phyloP scores from a whole-genome alignment of 2,329 filamentous ascomycete species.

The Penicillium sp. region DNA sequence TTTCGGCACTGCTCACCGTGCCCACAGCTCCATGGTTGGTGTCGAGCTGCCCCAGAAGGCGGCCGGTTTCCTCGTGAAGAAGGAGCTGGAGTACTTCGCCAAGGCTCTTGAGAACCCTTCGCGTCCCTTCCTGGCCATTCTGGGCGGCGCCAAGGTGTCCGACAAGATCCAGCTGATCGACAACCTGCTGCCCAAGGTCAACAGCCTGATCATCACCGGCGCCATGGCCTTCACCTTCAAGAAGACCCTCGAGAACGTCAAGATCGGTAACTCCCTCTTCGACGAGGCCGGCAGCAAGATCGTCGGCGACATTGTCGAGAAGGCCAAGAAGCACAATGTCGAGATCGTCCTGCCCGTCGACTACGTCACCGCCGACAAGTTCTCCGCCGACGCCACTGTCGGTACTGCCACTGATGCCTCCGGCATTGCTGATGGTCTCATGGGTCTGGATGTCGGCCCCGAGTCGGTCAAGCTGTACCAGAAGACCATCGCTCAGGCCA shows the following conservation, averaged over 20 bases:
- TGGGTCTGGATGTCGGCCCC: slow-evolving; percentile 91
- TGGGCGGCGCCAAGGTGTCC: slow-evolving; percentile 95
- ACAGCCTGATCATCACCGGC: slow-evolving; percentile 93
- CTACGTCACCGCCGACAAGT: slow-evolving; percentile 95
- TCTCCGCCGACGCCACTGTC: slow-evolving; percentile 73
- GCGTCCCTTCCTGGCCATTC: slow-evolving; percentile 95
- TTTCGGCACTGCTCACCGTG: slow-evolving; percentile 96
- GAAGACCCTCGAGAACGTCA: slow-evolving; percentile 88
- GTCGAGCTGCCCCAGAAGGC: slow-evolving; percentile 94
- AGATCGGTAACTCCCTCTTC: slow-evolving; percentile 86
- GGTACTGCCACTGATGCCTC: slow-evolving; percentile 77
- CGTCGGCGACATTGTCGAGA: slow-evolving; percentile 78
- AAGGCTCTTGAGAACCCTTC: slow-evolving; percentile 89
- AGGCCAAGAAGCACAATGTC: slow-evolving; percentile 94
- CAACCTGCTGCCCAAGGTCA: slow-evolving; percentile 96
- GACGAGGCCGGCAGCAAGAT: slow-evolving; percentile 93
- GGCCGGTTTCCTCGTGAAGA: slow-evolving; percentile 98
- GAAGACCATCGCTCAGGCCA: slow-evolving; percentile 74
- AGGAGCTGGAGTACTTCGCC: slow-evolving; percentile 99
- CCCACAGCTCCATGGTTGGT: slow-evolving; percentile 98
- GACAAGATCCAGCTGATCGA: slow-evolving; percentile 99
- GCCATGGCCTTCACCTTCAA: slow-evolving; percentile 99
- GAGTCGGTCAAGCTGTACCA: slow-evolving; percentile 86
- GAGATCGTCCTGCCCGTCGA: slow-evolving; percentile 91
- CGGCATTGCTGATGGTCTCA: slow-evolving; percentile 94